These are phyloP conservation scores for Hirsutella rhossiliensis DNA, from an alignment of 2,329 filamentous ascomycete genomes.

Conservation along the genomic window DNA sequence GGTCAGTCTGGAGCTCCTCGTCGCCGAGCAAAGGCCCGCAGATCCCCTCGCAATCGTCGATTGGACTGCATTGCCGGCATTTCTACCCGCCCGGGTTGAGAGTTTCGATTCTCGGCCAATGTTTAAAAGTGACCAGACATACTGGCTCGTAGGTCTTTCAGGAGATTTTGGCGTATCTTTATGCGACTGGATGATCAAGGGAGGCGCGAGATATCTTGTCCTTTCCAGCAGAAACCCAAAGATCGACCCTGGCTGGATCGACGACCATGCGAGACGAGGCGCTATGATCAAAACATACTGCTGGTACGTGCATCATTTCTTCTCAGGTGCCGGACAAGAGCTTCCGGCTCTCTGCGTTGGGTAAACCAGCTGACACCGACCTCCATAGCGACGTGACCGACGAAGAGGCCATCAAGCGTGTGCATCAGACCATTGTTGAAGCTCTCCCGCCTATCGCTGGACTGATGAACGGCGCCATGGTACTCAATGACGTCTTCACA, in stretches of 20 bases:
- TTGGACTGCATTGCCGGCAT: not conserved
- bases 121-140: slow-evolving; percentile 15
- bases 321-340: not conserved
- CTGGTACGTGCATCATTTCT: slow-evolving; percentile 1
- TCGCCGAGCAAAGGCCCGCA: not conserved
- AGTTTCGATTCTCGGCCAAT: not conserved
- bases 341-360: not conserved
- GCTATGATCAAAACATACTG: not conserved
- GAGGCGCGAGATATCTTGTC: slow-evolving; percentile 21
- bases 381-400: slow-evolving; percentile 9
- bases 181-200: slow-evolving; percentile 21
- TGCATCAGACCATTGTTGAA: slow-evolving; percentile 9
- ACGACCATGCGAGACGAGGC: not conserved
- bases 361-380: not conserved
- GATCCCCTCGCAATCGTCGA: not conserved
- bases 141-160: slow-evolving; percentile 18
- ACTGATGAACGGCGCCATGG: slow-evolving; percentile 24
- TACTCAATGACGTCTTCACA: slow-evolving; percentile 16
- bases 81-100: not conserved
- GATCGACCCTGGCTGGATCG: slow-evolving; percentile 9
- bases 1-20: not conserved
- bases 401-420: slow-evolving; percentile 1
- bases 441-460: slow-evolving; percentile 22
- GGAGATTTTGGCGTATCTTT: slow-evolving; percentile 22
- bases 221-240: slow-evolving; percentile 24